phyloP scores from a whole-genome alignment of 371 early-diverging fungal genomes.

The Mucor plumbeus region DNA sequence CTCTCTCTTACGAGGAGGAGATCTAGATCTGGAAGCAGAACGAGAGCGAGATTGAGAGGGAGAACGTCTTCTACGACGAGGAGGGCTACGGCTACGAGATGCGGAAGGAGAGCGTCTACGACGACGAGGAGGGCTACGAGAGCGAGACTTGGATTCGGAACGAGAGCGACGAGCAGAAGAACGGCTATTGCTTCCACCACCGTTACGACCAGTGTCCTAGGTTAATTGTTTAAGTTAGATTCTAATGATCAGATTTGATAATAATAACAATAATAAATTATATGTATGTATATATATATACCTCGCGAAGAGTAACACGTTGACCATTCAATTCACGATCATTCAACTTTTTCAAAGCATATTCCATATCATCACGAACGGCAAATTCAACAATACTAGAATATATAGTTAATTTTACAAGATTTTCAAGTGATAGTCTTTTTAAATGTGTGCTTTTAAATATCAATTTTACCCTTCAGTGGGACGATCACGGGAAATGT shows the following conservation, averaged over 20 bases:
- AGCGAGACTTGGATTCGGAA: conserved; percentile 43
- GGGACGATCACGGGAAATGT: conserved; percentile 80
- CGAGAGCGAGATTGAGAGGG: conserved; percentile 44
- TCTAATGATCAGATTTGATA: neutral
- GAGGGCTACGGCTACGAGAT: conserved; percentile 49
- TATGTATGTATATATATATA: conserved; percentile 41
- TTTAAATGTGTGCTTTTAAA: neutral
- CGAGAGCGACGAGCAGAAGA: conserved; percentile 45
- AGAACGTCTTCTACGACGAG: conserved; percentile 32
- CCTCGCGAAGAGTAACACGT: conserved; percentile 79
- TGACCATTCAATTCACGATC: conserved; percentile 88
- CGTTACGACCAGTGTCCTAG: conserved; percentile 50
- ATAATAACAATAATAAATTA: too few relatives aligned
- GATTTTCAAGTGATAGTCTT: neutral
- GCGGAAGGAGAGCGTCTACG: conserved; percentile 45
- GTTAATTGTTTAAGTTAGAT: neutral
- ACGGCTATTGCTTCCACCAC: conserved; percentile 29
- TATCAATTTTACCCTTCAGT: conserved; percentile 80
- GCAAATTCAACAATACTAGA: conserved; percentile 89
- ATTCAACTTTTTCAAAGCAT: conserved; percentile 86
- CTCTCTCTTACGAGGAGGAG: conserved; percentile 44
- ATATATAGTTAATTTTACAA: conserved; percentile 5
- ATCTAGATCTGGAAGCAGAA: conserved; percentile 45
- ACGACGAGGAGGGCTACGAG: conserved; percentile 49
- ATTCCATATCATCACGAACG: conserved; percentile 80